Conservation (phyloP, 768 basidiomycete species). For the Crucibulum laeve region DNA sequence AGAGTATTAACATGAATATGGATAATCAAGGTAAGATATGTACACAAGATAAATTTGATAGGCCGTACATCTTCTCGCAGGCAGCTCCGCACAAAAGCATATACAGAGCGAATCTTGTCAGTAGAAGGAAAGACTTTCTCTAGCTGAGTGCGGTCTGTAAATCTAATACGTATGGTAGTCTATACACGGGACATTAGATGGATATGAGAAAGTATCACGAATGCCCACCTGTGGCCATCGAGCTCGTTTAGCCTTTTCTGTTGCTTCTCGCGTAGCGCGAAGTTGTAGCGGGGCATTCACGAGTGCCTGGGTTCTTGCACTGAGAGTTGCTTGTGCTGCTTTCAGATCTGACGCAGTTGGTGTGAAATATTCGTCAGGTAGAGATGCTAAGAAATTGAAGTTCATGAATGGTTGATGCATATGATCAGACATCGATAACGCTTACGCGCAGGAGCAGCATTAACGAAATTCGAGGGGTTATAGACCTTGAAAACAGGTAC, state of each 20-base stretch:
- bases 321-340: constrained; percentile 58
- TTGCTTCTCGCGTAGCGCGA: constrained; percentile 58
- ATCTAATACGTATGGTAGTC: constrained; percentile 81
- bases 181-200: constrained; percentile 21
- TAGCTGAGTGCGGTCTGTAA: constrained; percentile 76
- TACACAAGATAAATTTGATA: constrained; percentile 83
- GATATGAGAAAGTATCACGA: neutral
- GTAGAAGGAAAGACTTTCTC: constrained; percentile 76
- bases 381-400: constrained; percentile 27
- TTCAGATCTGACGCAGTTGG: constrained; percentile 70
- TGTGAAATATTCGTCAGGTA: constrained; percentile 73
- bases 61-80: constrained; percentile 73
- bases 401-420: neutral
- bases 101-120: constrained; percentile 77
- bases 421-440: neutral
- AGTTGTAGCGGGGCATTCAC: constrained; percentile 69
- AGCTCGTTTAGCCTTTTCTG: constrained; percentile 52
- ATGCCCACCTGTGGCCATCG: constrained; percentile 68
- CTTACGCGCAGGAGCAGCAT: constrained; percentile 13
- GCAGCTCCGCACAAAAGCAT: constrained; percentile 75
- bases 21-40: constrained; percentile 18
- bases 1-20: no score
- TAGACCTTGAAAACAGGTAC: constrained; percentile 22
- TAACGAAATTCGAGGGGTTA: constrained; percentile 14
- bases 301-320: constrained; percentile 58